Evolutionary conservation across 768 basidiomycete species (phyloP).

Genomic region (Zangia roseola): DNA sequence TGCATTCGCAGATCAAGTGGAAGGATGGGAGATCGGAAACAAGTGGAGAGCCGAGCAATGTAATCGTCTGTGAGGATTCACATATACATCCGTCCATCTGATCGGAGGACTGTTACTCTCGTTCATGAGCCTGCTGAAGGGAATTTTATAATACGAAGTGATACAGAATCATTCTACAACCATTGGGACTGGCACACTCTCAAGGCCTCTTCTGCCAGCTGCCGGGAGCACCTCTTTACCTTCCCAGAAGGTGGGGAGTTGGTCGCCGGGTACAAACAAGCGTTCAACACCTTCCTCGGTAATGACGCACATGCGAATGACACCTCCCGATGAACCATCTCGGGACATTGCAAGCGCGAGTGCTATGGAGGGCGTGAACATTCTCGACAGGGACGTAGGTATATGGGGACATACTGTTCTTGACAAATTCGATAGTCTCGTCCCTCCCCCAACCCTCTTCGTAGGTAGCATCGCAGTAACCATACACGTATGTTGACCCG

Average conservation of each 20-base stretch:
- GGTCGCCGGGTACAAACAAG: conserved; percentile 86
- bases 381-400: neutral
- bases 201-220: conserved; percentile 21
- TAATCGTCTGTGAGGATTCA: conserved; percentile 3
- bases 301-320: conserved; percentile 96
- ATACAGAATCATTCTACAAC: conserved; percentile 39
- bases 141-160: neutral
- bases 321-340: conserved; percentile 97
- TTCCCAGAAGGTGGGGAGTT: conserved; percentile 89
- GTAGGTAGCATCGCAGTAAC: conserved; percentile 99
- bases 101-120: no score
- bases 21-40: conserved; percentile 39
- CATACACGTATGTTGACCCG: conserved; percentile 97
- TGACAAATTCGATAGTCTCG: conserved; percentile 91
- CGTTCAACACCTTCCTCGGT: conserved; percentile 90
- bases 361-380: conserved; percentile 46
- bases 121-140: neutral
- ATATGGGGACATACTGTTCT: conserved; percentile 71
- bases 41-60: conserved; percentile 23
- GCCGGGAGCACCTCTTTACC: conserved; percentile 68
- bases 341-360: conserved; percentile 94
- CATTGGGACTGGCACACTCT: conserved; percentile 39
- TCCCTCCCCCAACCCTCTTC: conserved; percentile 88
- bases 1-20: conserved; percentile 10
- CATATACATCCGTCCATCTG: neutral